Percentiles rank a stretch among this genome's conserved stretches.
Conservation (phyloP, 1,284 basidiomycete species). For the Puccinia novopanici region DNA sequence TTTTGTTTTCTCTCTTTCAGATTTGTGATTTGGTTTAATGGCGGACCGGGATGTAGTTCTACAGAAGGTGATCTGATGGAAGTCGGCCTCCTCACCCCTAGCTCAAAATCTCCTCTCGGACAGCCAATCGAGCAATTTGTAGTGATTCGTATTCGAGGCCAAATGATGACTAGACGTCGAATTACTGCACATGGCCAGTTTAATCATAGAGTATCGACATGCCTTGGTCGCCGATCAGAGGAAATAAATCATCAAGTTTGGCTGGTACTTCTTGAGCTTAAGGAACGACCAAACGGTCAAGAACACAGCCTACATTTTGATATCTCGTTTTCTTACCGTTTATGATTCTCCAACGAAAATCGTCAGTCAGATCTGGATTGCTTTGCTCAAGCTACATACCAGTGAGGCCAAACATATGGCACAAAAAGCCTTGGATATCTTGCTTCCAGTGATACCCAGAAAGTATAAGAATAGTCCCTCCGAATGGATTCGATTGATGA, state of each 20-base stretch:
- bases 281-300: conserved; percentile 88
- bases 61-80: no score
- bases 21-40: no score
- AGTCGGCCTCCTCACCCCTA: no score
- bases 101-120: no score
- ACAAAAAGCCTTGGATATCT: no score
- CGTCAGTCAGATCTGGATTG: conserved; percentile 89
- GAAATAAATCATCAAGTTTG: conserved; percentile 93
- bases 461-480: conserved; percentile 65
- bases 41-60: no score
- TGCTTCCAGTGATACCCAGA: conserved; percentile 73
- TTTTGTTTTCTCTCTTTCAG: no score
- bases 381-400: conserved; percentile 78
- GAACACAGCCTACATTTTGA: conserved; percentile 88
- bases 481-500: conserved; percentile 85
- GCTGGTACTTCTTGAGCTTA: conserved; percentile 80
- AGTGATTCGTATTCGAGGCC: no score
- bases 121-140: no score
- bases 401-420: conserved; percentile 75
- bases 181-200: conserved; percentile 83
- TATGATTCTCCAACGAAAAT: conserved; percentile 93
- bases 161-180: conserved; percentile 90
- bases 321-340: conserved; percentile 88
- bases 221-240: conserved; percentile 79
- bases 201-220: conserved; percentile 84